phyloP scores from a whole-genome alignment of 192 early-diverging fungal species.

The Funneliformis mosseae region DNA sequence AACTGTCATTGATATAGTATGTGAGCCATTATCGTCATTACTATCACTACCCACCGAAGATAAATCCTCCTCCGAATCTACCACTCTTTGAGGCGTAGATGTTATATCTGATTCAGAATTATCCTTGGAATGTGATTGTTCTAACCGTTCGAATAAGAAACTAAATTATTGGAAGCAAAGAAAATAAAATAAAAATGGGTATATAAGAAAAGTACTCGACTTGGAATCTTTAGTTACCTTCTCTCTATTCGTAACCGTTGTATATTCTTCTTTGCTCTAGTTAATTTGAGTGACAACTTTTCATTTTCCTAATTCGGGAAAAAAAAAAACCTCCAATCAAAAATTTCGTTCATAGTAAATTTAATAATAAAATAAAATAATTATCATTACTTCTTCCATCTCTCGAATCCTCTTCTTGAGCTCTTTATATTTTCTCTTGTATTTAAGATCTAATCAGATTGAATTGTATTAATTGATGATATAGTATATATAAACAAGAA shows the following conservation, averaged over 20 bases:
- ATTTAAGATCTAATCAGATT: constrained; percentile 25
- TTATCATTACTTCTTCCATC: constrained; percentile 43
- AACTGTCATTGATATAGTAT: constrained; percentile 2
- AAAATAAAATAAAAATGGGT: not conserved
- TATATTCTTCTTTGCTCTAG: constrained; percentile 39
- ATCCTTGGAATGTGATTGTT: constrained; percentile 27
- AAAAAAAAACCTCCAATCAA: not conserved
- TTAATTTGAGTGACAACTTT: constrained; percentile 33
- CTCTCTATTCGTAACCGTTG: constrained; percentile 44
- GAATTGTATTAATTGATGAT: not conserved
- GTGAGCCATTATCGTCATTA: constrained; percentile 24
- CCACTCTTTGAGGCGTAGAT: constrained; percentile 15
- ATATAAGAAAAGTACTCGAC: not conserved
- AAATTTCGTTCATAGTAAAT: not conserved
- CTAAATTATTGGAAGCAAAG: not conserved
- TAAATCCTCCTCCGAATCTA: constrained; percentile 25
- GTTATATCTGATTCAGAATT: constrained; percentile 31
- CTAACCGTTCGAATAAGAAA: constrained; percentile 38
- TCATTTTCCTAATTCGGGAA: constrained; percentile 43
- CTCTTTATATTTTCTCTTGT: constrained; percentile 44
- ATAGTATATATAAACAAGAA: not conserved
- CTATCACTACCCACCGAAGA: constrained; percentile 26
- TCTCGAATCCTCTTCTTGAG: constrained; percentile 46
- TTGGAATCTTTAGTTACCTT: constrained; percentile 30
- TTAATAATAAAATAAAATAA: not conserved